Evolutionary conservation across 2,329 filamentous ascomycete species (phyloP).

Genomic region (Sclerotinia subarctica): DNA sequence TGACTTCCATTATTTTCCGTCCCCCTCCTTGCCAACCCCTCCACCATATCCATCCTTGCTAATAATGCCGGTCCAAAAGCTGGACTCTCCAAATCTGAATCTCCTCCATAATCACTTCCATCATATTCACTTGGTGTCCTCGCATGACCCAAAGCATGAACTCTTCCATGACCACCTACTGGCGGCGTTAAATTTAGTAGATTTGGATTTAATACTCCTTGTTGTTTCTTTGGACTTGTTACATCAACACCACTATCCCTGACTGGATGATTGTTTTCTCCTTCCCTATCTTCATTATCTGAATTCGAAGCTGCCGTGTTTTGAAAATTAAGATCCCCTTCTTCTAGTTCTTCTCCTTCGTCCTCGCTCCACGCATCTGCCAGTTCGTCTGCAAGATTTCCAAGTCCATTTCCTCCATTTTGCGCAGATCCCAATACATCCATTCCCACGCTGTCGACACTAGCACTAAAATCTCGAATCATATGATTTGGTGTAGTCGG

Average conservation of each 20-base stretch:
- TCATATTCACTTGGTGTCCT: constrained; percentile 61
- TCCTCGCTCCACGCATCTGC: constrained; percentile 69
- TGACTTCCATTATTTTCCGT: constrained; percentile 64
- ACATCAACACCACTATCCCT: constrained; percentile 40
- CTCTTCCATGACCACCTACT: constrained; percentile 22
- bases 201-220: constrained; percentile 26
- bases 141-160: constrained; percentile 52
- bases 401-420: constrained; percentile 55
- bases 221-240: constrained; percentile 26
- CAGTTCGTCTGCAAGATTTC: constrained; percentile 77
- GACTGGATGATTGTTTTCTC: constrained; percentile 37
- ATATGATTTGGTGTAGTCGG: constrained; percentile 32
- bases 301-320: background rate
- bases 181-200: constrained; percentile 30
- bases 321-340: constrained; percentile 44
- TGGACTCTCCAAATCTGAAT: constrained; percentile 66
- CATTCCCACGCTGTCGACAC: constrained; percentile 23
- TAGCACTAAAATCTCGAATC: constrained; percentile 10
- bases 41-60: constrained; percentile 68
- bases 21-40: constrained; percentile 64
- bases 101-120: constrained; percentile 70
- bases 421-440: constrained; percentile 39
- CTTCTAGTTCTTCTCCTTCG: constrained; percentile 55
- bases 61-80: constrained; percentile 65
- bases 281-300: constrained; percentile 23